Base-by-base conservation (phyloP, 2,329 filamentous ascomycete genomes). In the Stagonosporopsis vannaccii region DNA sequence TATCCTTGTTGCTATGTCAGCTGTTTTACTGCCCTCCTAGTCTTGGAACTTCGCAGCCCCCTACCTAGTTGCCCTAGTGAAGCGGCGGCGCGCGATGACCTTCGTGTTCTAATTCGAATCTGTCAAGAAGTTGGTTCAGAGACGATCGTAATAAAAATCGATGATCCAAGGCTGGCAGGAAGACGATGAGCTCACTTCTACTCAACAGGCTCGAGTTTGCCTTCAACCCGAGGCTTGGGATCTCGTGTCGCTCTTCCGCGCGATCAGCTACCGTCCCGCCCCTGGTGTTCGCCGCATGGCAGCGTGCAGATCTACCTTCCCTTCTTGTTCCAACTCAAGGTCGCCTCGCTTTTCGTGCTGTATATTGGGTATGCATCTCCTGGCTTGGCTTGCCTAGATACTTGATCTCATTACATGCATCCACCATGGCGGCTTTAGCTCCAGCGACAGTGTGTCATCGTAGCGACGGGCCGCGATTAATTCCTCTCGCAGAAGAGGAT, bases 191-290 rank as follows among this genome's bases (percentile, higher is more conserved):
- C 25, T 25, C 25, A 12, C 9, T 9, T 9, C 23, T 13, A 3
- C 20, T n/a, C 26, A 22, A 30, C 19, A 8, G 20, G 13, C 26
- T 46, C 26, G 12, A 12, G n/a, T 40, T 6, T 8, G 15, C 20
- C 7, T 19, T 13, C 28, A 20, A 25, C 11, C 35, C 5, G 26
- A 22, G 43, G n/a, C 30, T 25, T 30, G n/a, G 7, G 12, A 41
- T 7, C 22, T 47, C 17, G 43, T 47, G 30, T 43, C 19, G 43
- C 30, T 53, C 51, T 41, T 35, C 37, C 36, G 17, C 15, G n/a
- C n/a, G 19, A 43, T 25, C 30, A 30, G 15, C 43, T 37, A 7
- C 37, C n/a, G 13, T 45, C 15, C 17, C 37, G 13, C 23, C 13
- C 11, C 3, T 19, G 15, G 37, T 35, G n/a, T 20, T 48, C 23